Conservation (phyloP, 257 asterid species). For the Nicotiana tabacum region DNA sequence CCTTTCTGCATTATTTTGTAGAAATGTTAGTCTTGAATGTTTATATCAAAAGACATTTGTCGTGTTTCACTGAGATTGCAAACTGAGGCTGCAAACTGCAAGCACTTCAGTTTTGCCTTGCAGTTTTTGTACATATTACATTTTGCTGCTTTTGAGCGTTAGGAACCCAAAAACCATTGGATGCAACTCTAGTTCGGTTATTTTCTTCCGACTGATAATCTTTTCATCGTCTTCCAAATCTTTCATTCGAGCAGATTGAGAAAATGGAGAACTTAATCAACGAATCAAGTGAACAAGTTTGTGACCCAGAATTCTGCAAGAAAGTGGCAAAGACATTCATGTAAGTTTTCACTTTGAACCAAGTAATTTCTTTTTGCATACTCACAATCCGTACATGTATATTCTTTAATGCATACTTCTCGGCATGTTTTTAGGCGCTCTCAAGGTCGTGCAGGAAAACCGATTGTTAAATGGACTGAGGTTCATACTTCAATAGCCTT, state of each 20-base stretch:
- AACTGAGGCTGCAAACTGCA: too few species aligned
- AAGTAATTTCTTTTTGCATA: neutral
- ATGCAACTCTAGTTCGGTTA: neutral
- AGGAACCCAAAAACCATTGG: too few species aligned
- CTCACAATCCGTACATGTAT: neutral
- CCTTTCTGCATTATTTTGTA: neutral
- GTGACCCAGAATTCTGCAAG: constrained; percentile 50
- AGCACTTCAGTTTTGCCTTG: neutral
- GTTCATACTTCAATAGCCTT: constrained; percentile 25
- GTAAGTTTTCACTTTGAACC: constrained; percentile 29
- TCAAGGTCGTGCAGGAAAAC: constrained; percentile 82
- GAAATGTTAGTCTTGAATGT: neutral
- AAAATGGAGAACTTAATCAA: constrained; percentile 50
- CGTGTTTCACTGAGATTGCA: neutral
- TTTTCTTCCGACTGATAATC: neutral
- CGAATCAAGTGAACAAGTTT: constrained; percentile 30
- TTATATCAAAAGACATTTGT: too few species aligned
- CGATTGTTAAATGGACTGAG: constrained; percentile 77
- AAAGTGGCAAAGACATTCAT: constrained; percentile 59
- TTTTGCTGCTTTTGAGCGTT: too few species aligned
- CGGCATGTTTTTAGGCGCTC: constrained; percentile 51
- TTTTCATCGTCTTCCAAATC: neutral
- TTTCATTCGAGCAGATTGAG: constrained; percentile 34
- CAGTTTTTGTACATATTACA: too few species aligned
- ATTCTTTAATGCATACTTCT: neutral